Percentiles rank a stretch among this genome's conserved stretches.
These are phyloP conservation scores for Pythium folliculosum DNA, from an alignment of 352 stramenopile species.

Conservation along the genomic window DNA sequence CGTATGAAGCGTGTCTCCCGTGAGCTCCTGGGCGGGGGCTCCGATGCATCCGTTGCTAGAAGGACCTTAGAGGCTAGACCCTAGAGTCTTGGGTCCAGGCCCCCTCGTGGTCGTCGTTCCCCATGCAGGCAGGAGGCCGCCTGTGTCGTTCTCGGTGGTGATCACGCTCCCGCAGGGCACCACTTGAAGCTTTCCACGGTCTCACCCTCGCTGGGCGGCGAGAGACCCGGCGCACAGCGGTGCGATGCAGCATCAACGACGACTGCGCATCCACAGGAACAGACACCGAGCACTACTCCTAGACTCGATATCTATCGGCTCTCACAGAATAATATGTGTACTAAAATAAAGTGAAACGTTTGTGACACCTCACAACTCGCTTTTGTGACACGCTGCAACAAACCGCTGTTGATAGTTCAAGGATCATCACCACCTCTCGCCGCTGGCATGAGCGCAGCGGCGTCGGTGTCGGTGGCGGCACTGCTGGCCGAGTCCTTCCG, in stretches of 20 bases:
- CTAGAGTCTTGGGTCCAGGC: too few relatives aligned
- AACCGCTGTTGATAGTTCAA: neutral
- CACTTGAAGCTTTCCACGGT: neutral
- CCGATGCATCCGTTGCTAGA: too few relatives aligned
- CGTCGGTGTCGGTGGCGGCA: slow-evolving; percentile 12
- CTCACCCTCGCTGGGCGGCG: too few relatives aligned
- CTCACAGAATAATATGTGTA: neutral
- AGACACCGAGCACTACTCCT: neutral
- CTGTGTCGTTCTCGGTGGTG: neutral
- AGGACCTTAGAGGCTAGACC: too few relatives aligned
- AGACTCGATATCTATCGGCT: neutral
- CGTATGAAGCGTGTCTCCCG: too few relatives aligned
- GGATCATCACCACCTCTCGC: too few relatives aligned
- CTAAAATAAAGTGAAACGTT: neutral
- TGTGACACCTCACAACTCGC: neutral
- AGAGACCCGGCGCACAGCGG: neutral
- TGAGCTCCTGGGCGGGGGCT: too few relatives aligned
- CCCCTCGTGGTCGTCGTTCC: neutral
- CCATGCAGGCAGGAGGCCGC: neutral
- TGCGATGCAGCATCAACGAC: neutral
- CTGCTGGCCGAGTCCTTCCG: slow-evolving; percentile 18
- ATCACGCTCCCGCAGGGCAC: neutral
- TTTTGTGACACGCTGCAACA: neutral
- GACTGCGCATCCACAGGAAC: neutral
- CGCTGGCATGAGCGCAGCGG: slow-evolving; percentile 4